Percentiles rank a stretch among this genome's conserved stretches.
Conservation (phyloP, 371 early-diverging fungal genomes). For the Dinochytrium kinnereticum region DNA sequence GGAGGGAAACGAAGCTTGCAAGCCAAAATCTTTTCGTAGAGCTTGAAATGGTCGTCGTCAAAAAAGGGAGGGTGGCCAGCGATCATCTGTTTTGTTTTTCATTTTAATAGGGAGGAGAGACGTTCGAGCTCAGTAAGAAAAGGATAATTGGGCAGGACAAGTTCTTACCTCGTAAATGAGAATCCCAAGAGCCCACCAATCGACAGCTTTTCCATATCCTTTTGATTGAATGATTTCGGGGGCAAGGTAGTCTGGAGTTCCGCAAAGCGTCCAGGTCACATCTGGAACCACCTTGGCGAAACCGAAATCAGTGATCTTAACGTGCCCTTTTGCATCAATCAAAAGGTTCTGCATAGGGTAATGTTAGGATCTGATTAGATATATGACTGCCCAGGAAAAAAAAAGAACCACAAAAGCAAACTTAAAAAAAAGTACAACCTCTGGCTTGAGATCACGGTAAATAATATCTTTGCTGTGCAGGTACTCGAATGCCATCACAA, state of each 20-base stretch:
- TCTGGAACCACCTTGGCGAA: conserved; percentile 96
- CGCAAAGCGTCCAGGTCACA: conserved; percentile 95
- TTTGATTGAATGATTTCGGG: conserved; percentile 97
- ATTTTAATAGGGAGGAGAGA: too few relatives aligned
- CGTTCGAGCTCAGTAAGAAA: too few relatives aligned
- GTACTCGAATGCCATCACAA: conserved; percentile 68
- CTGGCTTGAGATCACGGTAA: conserved; percentile 77
- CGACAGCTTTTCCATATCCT: conserved; percentile 94
- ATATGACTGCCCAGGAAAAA: not conserved
- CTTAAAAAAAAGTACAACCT: conserved; percentile 37
- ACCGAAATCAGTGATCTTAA: conserved; percentile 99
- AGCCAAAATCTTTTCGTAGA: conserved; percentile 90
- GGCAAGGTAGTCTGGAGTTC: conserved; percentile 98
- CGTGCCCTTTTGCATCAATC: conserved; percentile 89
- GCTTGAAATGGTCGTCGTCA: conserved; percentile 76
- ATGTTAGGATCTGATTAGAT: not conserved
- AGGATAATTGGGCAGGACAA: too few relatives aligned
- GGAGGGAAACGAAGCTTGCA: conserved; percentile 83
- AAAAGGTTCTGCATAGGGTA: conserved; percentile 72
- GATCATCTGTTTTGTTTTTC: conserved; percentile 57
- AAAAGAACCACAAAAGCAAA: too few relatives aligned
- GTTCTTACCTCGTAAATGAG: conserved; percentile 89
- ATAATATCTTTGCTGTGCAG: conserved; percentile 67
- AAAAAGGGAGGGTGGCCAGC: conserved; percentile 92
- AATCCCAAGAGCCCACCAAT: conserved; percentile 97